Base-by-base conservation (phyloP, 116 monocot genomes). In the Cymodocea nodosa region DNA sequence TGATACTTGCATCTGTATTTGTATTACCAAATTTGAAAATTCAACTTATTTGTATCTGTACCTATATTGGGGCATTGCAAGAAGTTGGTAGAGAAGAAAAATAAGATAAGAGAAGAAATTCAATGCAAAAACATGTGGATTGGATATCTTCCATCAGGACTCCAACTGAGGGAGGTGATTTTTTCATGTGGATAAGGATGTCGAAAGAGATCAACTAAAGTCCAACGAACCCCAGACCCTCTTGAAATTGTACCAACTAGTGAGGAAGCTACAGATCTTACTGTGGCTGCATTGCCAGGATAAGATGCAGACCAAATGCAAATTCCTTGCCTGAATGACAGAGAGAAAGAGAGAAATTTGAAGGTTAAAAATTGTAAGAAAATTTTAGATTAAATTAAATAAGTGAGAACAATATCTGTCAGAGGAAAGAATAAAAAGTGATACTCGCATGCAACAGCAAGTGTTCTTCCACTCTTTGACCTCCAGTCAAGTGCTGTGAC, bases 251-350 rank as follows among this genome's bases (percentile, higher is more conserved):
- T 73, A 56, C 85, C 75, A 34, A 71, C 51, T 34, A 74, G 75
- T 53, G 89, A 73, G 44, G 76, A 50, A 65, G 72, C 48, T 50
- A 86, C 88, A 77, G 84, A 70, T 74, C 89, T 85, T 69, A 89
- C 71, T 23, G 75, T 70, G 63, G 89, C 63, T 59, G 80, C 60
- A 81, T 89, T 98, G 40, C 88, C 85, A 19, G 84, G 86, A 60
- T 80, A 89, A 63, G 98, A 98, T 63, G 86, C 86, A 63, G 98
- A 91, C 98, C 98, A 98, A 56, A 98, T 86, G 73, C 85, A 89
- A 44, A 98, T 82, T 60, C 98, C 92, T 59, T 82, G 79, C 73
- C 98, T 98, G 73, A 15, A 69, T 65, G 77, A 51, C 19, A 22
- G 23, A 56, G 18, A 56, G 11, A 44, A 62, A 22, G 23, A 56